Base-by-base conservation (phyloP, 2,329 filamentous ascomycete species). In the Fusarium anguioides region DNA sequence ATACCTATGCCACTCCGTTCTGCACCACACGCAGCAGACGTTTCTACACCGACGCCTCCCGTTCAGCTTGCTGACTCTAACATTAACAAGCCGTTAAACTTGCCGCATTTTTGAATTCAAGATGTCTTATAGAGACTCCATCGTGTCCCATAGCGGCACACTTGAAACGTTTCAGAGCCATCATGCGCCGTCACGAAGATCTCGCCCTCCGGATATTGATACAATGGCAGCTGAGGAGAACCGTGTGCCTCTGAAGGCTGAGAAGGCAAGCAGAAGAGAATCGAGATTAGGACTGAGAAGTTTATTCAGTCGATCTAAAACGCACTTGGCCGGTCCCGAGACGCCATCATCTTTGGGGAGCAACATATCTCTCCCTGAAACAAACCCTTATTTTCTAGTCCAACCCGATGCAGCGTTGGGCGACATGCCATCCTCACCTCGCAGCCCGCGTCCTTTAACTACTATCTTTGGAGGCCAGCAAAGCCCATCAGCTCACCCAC, bases 251-350 rank as follows among this genome's bases (percentile, higher is more conserved):
- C 64, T 85, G 55, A 81, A 82, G 35, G 66, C 75, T 8, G 79
- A 80, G 44, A 84, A 80, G 67, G 68, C 81, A 23, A 74, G 72
- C 53, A 82, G 78, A 71, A 78, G 85, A 63, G 85, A 86, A 60
- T 87, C 85, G 17, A 83, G 80, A 58, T 70, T 87, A 48, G 84
- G 82, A 5, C 72, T 87, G 46, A 79, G 83, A 51, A 82, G 76
- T 63, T 78, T 88, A 10, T 87, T 88, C 66, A 78, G 80, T 37
- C 80, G 83, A 60, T 78, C 78, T 20, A 85, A 80, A 70, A 47
- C 75, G 5, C 69, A 81, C 8, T 55, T 65, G 6, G 77, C 81
- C 26, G 73, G 72, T 7, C 56, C 74, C 6, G 64, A 73, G 5
- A 65, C 70, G 4, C 70, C 77, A 6, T 77, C 77, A 40, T 71